Conservation (phyloP, 2,329 filamentous ascomycete species). For the Talaromyces islandicus region DNA sequence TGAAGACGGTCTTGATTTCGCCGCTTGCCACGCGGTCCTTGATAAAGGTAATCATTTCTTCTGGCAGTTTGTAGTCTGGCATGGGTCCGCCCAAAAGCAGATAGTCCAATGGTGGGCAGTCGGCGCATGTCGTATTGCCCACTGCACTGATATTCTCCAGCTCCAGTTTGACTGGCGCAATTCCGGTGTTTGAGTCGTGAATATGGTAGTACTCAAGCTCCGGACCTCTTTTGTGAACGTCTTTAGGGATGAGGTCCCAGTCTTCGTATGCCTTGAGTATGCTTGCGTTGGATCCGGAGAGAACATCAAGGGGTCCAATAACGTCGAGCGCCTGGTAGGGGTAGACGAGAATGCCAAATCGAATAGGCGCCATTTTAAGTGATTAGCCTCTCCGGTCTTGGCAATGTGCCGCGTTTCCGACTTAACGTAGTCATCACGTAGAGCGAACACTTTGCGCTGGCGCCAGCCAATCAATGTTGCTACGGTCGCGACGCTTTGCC, state of each 20-base stretch:
- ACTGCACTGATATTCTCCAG: slow-evolving; percentile 4
- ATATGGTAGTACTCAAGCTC: slow-evolving; percentile 9
- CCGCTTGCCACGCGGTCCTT: background rate
- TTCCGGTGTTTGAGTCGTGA: background rate
- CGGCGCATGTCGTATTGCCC: slow-evolving; percentile 1
- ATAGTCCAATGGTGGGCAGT: slow-evolving; percentile 8
- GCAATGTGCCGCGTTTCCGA: too few species aligned
- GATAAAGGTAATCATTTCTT: slow-evolving; percentile 4
- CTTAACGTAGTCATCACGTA: too few species aligned
- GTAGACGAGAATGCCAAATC: slow-evolving; percentile 7
- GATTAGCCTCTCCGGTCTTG: too few species aligned
- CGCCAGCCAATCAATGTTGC: too few species aligned
- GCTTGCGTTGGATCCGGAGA: background rate
- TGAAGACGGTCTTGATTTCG: slow-evolving; percentile 10
- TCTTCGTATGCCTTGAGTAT: background rate
- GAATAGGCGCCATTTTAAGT: slow-evolving; percentile 6
- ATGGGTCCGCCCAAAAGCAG: slow-evolving; percentile 2
- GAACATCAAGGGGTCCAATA: slow-evolving; percentile 5
- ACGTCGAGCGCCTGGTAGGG: slow-evolving; percentile 9
- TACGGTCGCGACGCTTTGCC: too few species aligned
- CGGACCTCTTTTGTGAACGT: background rate
- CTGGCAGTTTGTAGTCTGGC: slow-evolving; percentile 2
- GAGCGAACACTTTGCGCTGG: too few species aligned
- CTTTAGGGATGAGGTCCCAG: background rate
- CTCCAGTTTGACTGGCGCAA: background rate